Percentiles rank a stretch among this genome's conserved stretches.
phyloP scores from a whole-genome alignment of 441 rosid genomes.

The Eruca vesicaria region DNA sequence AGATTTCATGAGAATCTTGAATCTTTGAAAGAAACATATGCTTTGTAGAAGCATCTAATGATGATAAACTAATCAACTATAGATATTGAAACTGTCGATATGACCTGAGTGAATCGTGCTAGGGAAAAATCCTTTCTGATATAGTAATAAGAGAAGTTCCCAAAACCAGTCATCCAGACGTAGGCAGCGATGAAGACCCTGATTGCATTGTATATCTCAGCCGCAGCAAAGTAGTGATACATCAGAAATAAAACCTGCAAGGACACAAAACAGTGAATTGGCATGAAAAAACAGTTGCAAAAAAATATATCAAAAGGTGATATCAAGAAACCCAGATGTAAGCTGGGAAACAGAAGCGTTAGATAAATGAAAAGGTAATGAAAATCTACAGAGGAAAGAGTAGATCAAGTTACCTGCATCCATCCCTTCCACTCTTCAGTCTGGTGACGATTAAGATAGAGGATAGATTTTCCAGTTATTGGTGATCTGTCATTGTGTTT shows the following conservation, averaged over 20 bases:
- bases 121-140: slow-evolving; percentile 91
- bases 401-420: slow-evolving; percentile 88
- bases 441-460: slow-evolving; percentile 90
- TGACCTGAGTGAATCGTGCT: slow-evolving; percentile 92
- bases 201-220: slow-evolving; percentile 92
- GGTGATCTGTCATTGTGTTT: slow-evolving; percentile 83
- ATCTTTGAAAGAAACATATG: neutral
- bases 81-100: neutral
- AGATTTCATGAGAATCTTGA: slow-evolving; percentile 25
- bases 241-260: slow-evolving; percentile 88
- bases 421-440: slow-evolving; percentile 99
- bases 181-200: slow-evolving; percentile 96
- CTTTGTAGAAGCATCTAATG: neutral
- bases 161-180: slow-evolving; percentile 99
- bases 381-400: neutral
- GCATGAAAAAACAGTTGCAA: neutral
- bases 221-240: slow-evolving; percentile 98
- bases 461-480: slow-evolving; percentile 72
- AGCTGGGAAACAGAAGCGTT: neutral
- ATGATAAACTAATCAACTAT: neutral
- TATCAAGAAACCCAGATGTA: neutral
- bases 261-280: neutral
- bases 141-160: slow-evolving; percentile 97
- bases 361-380: neutral
- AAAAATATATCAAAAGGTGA: neutral